Conservation (phyloP, 2,329 filamentous ascomycete genomes). For the Xenoacremonium recifei region DNA sequence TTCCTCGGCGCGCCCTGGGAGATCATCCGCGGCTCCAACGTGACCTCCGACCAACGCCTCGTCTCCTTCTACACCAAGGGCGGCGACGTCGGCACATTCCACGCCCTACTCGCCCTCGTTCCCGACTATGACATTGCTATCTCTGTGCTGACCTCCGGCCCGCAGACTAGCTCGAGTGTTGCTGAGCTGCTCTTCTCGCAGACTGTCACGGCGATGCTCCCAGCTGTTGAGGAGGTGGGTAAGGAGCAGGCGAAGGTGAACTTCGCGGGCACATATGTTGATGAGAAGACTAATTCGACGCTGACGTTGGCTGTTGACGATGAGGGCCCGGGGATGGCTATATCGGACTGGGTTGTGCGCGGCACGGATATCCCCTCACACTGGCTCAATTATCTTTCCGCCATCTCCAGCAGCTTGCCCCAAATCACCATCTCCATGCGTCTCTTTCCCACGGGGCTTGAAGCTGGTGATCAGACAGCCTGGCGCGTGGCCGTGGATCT, state of each 20-base stretch:
- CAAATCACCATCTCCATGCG: neutral
- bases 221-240: neutral
- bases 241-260: neutral
- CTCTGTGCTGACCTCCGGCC: slow-evolving; percentile 32
- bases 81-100: slow-evolving; percentile 39
- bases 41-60: slow-evolving; percentile 33
- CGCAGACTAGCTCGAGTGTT: neutral
- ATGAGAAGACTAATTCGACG: neutral
- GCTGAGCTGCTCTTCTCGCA: neutral
- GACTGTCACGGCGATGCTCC: neutral
- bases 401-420: neutral
- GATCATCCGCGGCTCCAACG: slow-evolving; percentile 34
- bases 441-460: neutral
- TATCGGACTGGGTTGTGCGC: neutral
- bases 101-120: slow-evolving; percentile 35
- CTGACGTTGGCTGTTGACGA: neutral
- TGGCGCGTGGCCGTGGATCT: neutral
- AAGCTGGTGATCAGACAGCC: neutral
- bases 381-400: neutral
- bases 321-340: neutral
- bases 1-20: slow-evolving; percentile 45
- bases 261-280: neutral
- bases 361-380: neutral
- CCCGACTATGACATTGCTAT: slow-evolving; percentile 43
- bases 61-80: slow-evolving; percentile 44